A percentile compares a stretch with the other conserved stretches of the same genome.
These are phyloP conservation scores for Vitis riparia DNA, from an alignment of 164 flowering plant species.

Conservation along the genomic window DNA sequence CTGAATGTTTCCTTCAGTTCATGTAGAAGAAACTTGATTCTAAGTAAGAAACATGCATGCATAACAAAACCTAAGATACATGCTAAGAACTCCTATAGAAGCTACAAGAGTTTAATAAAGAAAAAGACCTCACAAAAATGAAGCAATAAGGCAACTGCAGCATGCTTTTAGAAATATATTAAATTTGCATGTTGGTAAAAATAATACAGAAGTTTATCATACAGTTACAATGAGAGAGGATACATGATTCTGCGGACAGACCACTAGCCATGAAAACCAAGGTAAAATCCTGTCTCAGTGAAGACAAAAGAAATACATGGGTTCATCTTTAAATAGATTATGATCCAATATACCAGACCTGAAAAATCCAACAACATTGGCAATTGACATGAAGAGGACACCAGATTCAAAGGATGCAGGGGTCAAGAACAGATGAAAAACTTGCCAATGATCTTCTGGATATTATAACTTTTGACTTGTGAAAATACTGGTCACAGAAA, in stretches of 20 bases:
- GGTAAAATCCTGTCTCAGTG: neutral
- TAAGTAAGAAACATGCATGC: too few relatives aligned
- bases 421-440: neutral
- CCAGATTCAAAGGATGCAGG: neutral
- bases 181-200: too few relatives aligned
- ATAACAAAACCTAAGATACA: too few relatives aligned
- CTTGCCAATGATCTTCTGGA: neutral
- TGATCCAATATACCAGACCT: neutral
- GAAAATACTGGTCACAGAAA: neutral
- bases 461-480: neutral
- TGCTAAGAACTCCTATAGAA: too few relatives aligned
- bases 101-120: too few relatives aligned
- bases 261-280: neutral
- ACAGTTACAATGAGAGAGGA: neutral
- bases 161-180: too few relatives aligned
- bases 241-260: neutral
- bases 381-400: neutral
- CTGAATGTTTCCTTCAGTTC: too few relatives aligned
- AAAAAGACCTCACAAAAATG: too few relatives aligned
- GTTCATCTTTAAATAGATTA: neutral
- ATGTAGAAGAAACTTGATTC: too few relatives aligned
- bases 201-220: neutral
- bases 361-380: neutral
- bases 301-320: neutral
- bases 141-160: too few relatives aligned